Base-by-base conservation (phyloP, 2,329 filamentous ascomycete genomes). In the Talaromyces sp. region DNA sequence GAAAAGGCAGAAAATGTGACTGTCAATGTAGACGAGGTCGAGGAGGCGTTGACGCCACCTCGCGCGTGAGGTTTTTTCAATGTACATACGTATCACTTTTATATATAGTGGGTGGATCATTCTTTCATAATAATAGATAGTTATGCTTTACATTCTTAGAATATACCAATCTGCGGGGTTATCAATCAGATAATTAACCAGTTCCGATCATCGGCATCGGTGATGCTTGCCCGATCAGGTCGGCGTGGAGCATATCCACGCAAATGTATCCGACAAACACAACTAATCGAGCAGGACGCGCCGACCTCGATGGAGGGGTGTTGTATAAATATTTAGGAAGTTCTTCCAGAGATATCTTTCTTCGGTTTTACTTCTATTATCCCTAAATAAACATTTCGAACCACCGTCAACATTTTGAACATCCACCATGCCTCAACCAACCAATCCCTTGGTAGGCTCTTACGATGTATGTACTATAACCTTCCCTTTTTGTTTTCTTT, bases 391-490 rank as follows among this genome's bases (percentile, higher is more conserved):
- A 22, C 22, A 22, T 22, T 22, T 22, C 2, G 22, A 22, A 25
- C 44, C 22, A 4, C 44, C n/a, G 17, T 51, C 19, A 5, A 27
- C 44, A 51, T 27, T 13, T 25, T 22, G 17, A 53, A 22, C 25
- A 4, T 27, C 30, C 39, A 55, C 36, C 8, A 62, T 62, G 60
- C 60, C 57, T 13, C 39, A 58, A 39, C 55, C 59, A n/a, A 57
- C 25, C 15, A 11, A 51, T n/a, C 55, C 55, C 17, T 36, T 58
- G 28, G 58, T 62, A 25, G 60, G 60, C 8, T 55, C 55, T 51
- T 62, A 62, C 52, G 60, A 58, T 58, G 60, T 62, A 62, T 11
- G 19, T 56, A 30, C 13, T n/a, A 17, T 15, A 9, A 19, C 39
- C 4, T 4, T 39, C 3, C 17, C 17, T 39, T n/a, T 39, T 32